Evolutionary conservation across 192 early-diverging fungal genomes (phyloP), one percentile per base, ranked within the genome.

Genomic region (Pecoramyces ruminantium): DNA sequence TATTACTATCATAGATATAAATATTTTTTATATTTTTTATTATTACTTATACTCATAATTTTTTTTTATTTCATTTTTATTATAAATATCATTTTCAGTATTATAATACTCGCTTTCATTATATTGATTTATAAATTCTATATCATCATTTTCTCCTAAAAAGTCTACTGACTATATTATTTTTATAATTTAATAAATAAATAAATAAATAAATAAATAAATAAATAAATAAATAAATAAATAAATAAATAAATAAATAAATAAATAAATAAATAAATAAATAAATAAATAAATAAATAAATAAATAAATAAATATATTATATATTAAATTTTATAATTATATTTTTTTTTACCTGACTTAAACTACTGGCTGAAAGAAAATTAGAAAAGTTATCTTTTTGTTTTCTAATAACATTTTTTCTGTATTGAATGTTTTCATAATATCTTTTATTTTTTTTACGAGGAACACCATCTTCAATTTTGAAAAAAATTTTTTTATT

Each of bases 341-440:
- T n/a, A n/a, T n/a, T n/a, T n/a, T n/a, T n/a, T n/a, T n/a, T n/a
- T 78, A 89, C 88, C 85, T 89, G 89, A 30, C 88, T 90, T 30
- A 92, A 79, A 81, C 90, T 91, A 81, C 88, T 91, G 29, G 90
- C 91, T 13, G 85, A 82, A 28, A 92, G 81, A 80, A 86, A 91
- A 79, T 90, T 89, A 4, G 89, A 89, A 4, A 88, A 88, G 34
- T 90, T 80, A 80, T 92, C 88, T 30, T 87, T 85, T 80, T 78
- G 21, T 15, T 82, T 77, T 5, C 18, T 25, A 82, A 29, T 28
- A 80, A 78, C 21, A 77, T 29, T 38, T 29, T 28, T 30, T 78
- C 58, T 80, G 82, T 51, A 30, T 42, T 82, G 79, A 83, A 86
- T n/a, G 83, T 80, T 79, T 84, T 80, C 29, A 86, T 30, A n/a